Percentiles rank a stretch among this genome's conserved stretches.
Conservation (phyloP, 2,329 filamentous ascomycete genomes). For the Epichloe uncinata region DNA sequence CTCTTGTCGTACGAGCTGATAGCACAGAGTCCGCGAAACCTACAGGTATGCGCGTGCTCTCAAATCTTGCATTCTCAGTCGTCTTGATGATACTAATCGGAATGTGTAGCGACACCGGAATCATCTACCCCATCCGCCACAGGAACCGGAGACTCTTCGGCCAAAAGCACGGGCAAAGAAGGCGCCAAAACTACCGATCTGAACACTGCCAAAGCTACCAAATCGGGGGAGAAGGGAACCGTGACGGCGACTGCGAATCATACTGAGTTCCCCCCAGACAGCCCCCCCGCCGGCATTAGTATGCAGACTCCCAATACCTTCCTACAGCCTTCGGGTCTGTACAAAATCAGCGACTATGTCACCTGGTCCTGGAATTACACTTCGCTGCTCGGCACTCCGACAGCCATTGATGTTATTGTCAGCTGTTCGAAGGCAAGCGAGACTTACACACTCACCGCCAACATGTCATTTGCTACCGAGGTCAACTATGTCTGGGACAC, state of each 20-base stretch:
- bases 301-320: conserved; percentile 39
- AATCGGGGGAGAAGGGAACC: conserved; percentile 9
- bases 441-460: conserved; percentile 48
- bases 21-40: conserved; percentile 10
- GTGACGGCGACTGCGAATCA: conserved; percentile 17
- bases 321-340: conserved; percentile 33
- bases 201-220: conserved; percentile 25
- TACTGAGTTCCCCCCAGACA: conserved; percentile 28
- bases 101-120: background rate
- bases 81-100: background rate
- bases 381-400: conserved; percentile 41
- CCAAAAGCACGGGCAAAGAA: conserved; percentile 1
- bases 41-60: conserved; percentile 5
- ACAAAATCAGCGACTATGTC: conserved; percentile 46
- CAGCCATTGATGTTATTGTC: conserved; percentile 45
- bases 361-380: conserved; percentile 57
- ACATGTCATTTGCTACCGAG: conserved; percentile 44
- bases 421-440: conserved; percentile 38
- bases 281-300: conserved; percentile 36
- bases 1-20: conserved; percentile 38
- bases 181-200: conserved; percentile 23
- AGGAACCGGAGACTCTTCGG: background rate
- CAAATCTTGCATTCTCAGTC: background rate
- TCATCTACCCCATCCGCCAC: conserved; percentile 6
- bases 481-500: conserved; percentile 48